Evolutionary conservation across 2,329 filamentous ascomycete genomes (phyloP).

Genomic region (Botryotinia convoluta): DNA sequence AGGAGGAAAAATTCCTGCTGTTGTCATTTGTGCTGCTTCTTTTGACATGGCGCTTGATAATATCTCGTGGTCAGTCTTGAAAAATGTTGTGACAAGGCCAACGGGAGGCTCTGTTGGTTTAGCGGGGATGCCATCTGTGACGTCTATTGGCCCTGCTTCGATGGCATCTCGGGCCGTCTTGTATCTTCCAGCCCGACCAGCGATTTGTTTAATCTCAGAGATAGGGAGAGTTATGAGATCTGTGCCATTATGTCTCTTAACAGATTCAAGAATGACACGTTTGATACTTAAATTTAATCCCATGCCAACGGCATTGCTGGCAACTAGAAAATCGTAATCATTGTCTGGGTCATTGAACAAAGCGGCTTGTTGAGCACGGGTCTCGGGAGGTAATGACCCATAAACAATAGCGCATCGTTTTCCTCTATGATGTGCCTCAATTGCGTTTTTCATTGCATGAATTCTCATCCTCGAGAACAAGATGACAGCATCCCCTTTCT

Average conservation of each 20-base stretch:
- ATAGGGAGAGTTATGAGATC: constrained; percentile 56
- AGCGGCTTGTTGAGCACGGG: constrained; percentile 82
- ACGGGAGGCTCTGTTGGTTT: constrained; percentile 36
- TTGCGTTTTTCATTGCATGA: constrained; percentile 72
- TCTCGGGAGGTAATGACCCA: constrained; percentile 86
- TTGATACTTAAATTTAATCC: constrained; percentile 91
- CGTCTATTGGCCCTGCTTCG: constrained; percentile 23
- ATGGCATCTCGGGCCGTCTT: constrained; percentile 63
- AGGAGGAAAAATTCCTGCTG: constrained; percentile 74
- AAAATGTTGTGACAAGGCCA: constrained; percentile 78
- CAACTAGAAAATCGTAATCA: constrained; percentile 91
- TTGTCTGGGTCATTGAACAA: constrained; percentile 95
- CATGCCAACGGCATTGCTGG: constrained; percentile 97
- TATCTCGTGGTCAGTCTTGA: constrained; percentile 62
- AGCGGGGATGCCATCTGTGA: neutral
- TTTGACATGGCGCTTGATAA: constrained; percentile 61
- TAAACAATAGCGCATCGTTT: constrained; percentile 90
- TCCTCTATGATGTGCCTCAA: constrained; percentile 69
- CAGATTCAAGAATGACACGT: constrained; percentile 81
- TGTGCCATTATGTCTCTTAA: constrained; percentile 68
- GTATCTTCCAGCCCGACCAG: constrained; percentile 84
- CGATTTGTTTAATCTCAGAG: constrained; percentile 92
- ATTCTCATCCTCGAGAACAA: constrained; percentile 80
- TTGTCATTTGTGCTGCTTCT: constrained; percentile 63
- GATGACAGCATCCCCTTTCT: constrained; percentile 90